Conservation (phyloP, 208 protist genomes). For the Angomonas deanei region DNA sequence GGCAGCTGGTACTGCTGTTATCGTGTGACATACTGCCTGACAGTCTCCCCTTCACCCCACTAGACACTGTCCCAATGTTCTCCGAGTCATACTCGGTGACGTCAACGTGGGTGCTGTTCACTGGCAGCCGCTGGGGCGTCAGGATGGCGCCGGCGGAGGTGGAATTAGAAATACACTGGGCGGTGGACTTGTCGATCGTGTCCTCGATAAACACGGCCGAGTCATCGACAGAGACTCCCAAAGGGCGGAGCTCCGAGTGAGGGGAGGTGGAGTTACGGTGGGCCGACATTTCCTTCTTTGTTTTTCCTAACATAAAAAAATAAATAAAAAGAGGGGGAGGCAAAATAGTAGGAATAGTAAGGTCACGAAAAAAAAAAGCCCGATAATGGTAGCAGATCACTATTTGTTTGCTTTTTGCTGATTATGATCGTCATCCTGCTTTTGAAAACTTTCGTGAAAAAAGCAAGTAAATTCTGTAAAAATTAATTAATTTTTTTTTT, state of each 20-base stretch:
- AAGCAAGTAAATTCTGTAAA: too few species aligned
- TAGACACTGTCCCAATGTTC: constrained; percentile 30
- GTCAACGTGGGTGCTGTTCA: constrained; percentile 31
- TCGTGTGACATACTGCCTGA: not conserved
- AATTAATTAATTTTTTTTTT: constrained; percentile 6
- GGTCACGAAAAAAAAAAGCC: constrained; percentile 1
- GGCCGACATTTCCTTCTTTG: not conserved
- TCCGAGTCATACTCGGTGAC: constrained; percentile 64
- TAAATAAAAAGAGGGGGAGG: not conserved
- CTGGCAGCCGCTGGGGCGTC: constrained; percentile 57
- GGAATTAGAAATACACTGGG: constrained; percentile 61
- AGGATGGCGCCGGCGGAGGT: constrained; percentile 71
- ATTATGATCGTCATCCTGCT: too few species aligned
- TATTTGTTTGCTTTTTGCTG: too few species aligned
- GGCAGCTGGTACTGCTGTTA: constrained; percentile 7
- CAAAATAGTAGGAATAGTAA: not conserved
- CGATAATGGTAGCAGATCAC: not conserved
- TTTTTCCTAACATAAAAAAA: not conserved
- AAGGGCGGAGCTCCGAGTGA: constrained; percentile 10
- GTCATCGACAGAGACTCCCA: constrained; percentile 70
- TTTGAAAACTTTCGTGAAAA: too few species aligned
- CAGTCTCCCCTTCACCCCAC: not conserved
- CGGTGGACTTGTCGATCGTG: constrained; percentile 63
- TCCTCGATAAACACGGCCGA: constrained; percentile 80
- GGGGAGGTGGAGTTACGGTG: constrained; percentile 7